phyloP scores from a whole-genome alignment of 2,329 filamentous ascomycete species.

The Blastomyces emzantsi region DNA sequence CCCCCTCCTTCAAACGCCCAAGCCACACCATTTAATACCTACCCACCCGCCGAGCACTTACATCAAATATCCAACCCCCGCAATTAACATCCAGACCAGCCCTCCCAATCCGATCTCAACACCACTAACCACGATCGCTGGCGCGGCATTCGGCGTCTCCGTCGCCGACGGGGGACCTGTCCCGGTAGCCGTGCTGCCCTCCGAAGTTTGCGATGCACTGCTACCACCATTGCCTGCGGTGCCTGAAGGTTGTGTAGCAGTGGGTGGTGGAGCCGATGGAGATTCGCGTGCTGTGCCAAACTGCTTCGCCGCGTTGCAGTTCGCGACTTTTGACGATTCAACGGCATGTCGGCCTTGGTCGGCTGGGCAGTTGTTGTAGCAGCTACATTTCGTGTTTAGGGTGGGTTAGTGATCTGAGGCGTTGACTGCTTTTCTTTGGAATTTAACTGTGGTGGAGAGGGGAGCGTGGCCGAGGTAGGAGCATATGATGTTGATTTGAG shows the following conservation, averaged over 20 bases:
- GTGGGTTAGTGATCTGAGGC: neutral
- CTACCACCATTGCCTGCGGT: neutral
- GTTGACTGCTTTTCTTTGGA: neutral
- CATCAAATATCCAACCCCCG: neutral
- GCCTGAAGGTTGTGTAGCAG: neutral
- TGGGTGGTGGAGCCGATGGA: neutral
- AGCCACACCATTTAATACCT: neutral
- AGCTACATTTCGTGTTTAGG: constrained; percentile 30
- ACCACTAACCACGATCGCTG: neutral
- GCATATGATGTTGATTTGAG: neutral
- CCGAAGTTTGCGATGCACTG: neutral
- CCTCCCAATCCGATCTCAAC: neutral
- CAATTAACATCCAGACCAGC: neutral
- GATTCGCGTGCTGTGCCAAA: neutral
- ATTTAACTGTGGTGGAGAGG: neutral
- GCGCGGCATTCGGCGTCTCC: neutral
- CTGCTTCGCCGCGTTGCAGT: constrained; percentile 34
- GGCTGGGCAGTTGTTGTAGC: constrained; percentile 56
- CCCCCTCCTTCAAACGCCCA: neutral
- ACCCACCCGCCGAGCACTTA: neutral
- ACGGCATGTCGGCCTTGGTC: constrained; percentile 31
- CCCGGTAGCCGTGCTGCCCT: neutral
- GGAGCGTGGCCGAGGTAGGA: neutral
- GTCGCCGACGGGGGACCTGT: neutral
- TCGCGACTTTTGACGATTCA: constrained; percentile 27